Evolutionary conservation across 768 basidiomycete genomes (phyloP), one percentile per base, ranked within the genome.

Genomic region (Mycena kentingensis): DNA sequence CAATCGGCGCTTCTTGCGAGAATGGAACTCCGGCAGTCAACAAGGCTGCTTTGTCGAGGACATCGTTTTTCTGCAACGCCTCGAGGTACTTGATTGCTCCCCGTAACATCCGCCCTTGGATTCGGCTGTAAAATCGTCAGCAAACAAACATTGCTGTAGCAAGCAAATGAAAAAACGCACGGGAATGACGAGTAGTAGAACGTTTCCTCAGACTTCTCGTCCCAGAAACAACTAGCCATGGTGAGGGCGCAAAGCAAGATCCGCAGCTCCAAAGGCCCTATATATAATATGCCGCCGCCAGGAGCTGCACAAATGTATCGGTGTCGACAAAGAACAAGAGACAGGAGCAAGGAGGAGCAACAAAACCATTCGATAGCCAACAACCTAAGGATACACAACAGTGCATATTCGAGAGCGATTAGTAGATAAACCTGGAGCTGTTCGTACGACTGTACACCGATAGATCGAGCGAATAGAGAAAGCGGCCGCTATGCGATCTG

Each of bases 271-370:
- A 8, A 39, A 39, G 11, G 31, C 31, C 8, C 21, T 10, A 19
- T 10, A 39, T 16, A 39, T 39, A 16, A 7, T 10, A 39, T 7
- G 15, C 37, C 10, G 32, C 11, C 32, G n/a, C 32, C 10, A 34
- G 32, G 32, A 34, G n/a, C 32, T 10, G 32, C 32, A 34, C 32
- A 34, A n/a, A 34, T 34, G 32, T n/a, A 34, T 34, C 10, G 32
- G 32, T 10, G 32, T 10, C 21, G 18, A 46, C 46, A 46, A 27
- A 48, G 21, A 4, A 18, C 12, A 49, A 41, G 44, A 49, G 51
- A 52, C 55, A 51, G 52, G 45, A 57, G 51, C 55, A 57, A 51
- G 31, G 26, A 48, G 39, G 39, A 46, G 48, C 37, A 52, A 52
- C 55, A 57, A 37, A n/a, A 34, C 32, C 10, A 34, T 34, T 10